phyloP scores from a whole-genome alignment of 495 filamentous ascomycete genomes.

The Aspergillus campestris region DNA sequence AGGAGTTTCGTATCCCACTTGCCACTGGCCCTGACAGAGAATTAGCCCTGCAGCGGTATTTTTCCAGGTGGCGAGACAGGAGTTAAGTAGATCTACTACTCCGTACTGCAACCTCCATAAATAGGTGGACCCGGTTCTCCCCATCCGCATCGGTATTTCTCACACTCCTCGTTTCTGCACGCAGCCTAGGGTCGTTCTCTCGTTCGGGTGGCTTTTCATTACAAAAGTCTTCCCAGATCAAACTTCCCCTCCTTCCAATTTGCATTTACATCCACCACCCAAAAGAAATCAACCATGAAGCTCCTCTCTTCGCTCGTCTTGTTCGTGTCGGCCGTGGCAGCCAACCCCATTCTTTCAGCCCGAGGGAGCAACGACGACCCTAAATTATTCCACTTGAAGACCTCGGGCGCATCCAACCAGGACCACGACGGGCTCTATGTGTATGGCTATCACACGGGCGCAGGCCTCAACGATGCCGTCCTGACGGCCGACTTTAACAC shows the following conservation, averaged over 20 bases:
- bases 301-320: constrained; percentile 24
- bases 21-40: no score
- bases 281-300: constrained; percentile 22
- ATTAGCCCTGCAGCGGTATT: no score
- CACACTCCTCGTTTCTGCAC: no score
- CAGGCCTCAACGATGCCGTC: constrained; percentile 38
- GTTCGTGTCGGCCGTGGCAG: constrained; percentile 18
- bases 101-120: no score
- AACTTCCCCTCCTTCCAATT: background rate
- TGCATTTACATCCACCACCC: background rate
- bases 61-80: no score
- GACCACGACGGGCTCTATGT: constrained; percentile 38
- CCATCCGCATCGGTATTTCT: no score
- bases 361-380: constrained; percentile 9
- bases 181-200: no score
- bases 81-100: no score
- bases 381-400: constrained; percentile 37
- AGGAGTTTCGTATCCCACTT: no score
- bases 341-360: constrained; percentile 9
- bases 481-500: constrained; percentile 18
- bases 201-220: background rate
- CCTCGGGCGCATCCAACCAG: constrained; percentile 19
- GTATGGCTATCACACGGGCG: constrained; percentile 41
- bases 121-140: no score
- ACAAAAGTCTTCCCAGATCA: background rate